phyloP scores from a whole-genome alignment of 768 basidiomycete species.

The Imleria badia region DNA sequence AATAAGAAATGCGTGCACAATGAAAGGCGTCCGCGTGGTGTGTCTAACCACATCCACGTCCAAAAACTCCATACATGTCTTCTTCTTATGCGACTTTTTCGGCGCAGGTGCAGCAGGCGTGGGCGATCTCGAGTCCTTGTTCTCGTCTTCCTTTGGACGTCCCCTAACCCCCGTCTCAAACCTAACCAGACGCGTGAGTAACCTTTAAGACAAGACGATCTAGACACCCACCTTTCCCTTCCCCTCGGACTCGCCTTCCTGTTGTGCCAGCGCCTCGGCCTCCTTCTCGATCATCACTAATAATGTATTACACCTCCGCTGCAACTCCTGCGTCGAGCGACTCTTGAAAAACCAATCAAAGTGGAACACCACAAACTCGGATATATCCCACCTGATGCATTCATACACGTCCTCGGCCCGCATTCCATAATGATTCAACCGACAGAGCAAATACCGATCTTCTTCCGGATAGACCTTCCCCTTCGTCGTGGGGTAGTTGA shows the following conservation, averaged over 20 bases:
- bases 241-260: constrained; percentile 63
- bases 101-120: constrained; percentile 55
- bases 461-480: constrained; percentile 97
- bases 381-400: constrained; percentile 92
- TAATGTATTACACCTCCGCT: constrained; percentile 84
- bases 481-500: constrained; percentile 93
- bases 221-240: constrained; percentile 60
- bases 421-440: constrained; percentile 89
- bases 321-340: constrained; percentile 84
- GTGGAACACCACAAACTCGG: constrained; percentile 94
- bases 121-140: constrained; percentile 56
- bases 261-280: constrained; percentile 61
- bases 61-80: constrained; percentile 40
- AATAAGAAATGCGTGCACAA: not conserved
- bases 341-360: constrained; percentile 99
- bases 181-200: not conserved
- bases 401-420: constrained; percentile 89
- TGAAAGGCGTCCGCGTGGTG: not conserved
- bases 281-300: constrained; percentile 93
- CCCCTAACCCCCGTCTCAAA: constrained; percentile 66
- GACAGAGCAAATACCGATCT: constrained; percentile 90
- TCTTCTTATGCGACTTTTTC: constrained; percentile 67
- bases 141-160: constrained; percentile 49
- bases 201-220: not conserved
- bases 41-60: not conserved